Percentiles rank a stretch among this genome's conserved stretches.
phyloP scores from a whole-genome alignment of 345 rosid species.

The Aquilaria malaccensis region DNA sequence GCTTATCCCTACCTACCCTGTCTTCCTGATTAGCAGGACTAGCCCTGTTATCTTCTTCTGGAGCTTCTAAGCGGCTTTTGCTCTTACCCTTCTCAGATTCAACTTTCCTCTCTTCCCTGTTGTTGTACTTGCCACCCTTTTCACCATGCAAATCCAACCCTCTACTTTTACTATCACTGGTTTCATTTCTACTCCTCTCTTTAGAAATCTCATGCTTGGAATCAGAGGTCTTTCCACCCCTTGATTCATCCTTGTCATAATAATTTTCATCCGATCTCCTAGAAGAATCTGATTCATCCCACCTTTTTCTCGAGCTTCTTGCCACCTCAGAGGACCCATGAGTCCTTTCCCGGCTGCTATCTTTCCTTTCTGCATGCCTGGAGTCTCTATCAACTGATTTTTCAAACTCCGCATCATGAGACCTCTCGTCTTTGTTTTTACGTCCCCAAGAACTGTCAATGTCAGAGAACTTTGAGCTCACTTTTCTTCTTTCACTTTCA shows the following conservation, averaged over 20 bases:
- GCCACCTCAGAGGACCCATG: conserved; percentile 58
- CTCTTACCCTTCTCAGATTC: conserved; percentile 50
- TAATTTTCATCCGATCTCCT: conserved; percentile 48
- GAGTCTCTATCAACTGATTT: conserved; percentile 52
- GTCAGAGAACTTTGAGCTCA: conserved; percentile 44
- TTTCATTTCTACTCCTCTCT: conserved; percentile 52
- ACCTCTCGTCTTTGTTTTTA: conserved; percentile 71
- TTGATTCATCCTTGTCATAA: conserved; percentile 41
- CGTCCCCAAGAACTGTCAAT: conserved; percentile 44
- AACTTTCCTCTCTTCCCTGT: conserved; percentile 57
- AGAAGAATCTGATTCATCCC: conserved; percentile 63
- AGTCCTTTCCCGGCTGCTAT: conserved; percentile 59
- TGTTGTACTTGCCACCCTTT: conserved; percentile 47
- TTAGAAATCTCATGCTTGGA: conserved; percentile 42
- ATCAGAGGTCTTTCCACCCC: conserved; percentile 60
- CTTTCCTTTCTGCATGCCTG: conserved; percentile 57
- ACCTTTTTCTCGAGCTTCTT: conserved; percentile 70
- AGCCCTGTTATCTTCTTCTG: conserved; percentile 57
- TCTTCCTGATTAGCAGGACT: conserved; percentile 56
- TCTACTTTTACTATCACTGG: conserved; percentile 43
- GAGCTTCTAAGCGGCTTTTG: conserved; percentile 42
- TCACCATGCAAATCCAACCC: conserved; percentile 43
- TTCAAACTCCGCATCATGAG: conserved; percentile 41
- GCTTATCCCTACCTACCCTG: conserved; percentile 38
- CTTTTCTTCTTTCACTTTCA: conserved; percentile 57